These are phyloP conservation scores for Aureobasidium leucospermi DNA, from an alignment of 2,329 filamentous ascomycete species.

Conservation along the genomic window DNA sequence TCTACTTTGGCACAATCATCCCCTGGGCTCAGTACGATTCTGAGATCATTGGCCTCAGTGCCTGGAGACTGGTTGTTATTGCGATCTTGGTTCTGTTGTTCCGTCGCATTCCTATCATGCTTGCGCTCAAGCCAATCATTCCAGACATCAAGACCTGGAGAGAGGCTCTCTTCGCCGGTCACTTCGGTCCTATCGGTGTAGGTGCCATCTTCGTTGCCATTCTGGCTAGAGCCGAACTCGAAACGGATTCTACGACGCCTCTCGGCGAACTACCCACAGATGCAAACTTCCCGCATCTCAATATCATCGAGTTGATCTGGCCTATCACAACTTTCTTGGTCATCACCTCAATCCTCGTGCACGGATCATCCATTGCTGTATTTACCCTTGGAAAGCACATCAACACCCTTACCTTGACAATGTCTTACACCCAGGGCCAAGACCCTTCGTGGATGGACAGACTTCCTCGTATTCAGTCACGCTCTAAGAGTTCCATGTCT, in stretches of 20 bases:
- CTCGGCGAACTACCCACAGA: constrained; percentile 53
- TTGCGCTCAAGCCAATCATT: constrained; percentile 82
- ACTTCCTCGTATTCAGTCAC: constrained; percentile 72
- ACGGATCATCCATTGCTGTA: constrained; percentile 95
- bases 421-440: constrained; percentile 88
- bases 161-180: constrained; percentile 90
- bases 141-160: constrained; percentile 98
- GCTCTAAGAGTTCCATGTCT: constrained; percentile 74
- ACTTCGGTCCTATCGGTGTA: constrained; percentile 96
- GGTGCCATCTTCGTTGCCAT: constrained; percentile 95
- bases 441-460: constrained; percentile 95
- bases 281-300: constrained; percentile 51
- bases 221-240: constrained; percentile 83
- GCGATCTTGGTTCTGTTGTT: constrained; percentile 92
- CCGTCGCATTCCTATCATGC: constrained; percentile 91
- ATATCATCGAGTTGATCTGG: constrained; percentile 82
- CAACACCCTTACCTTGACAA: constrained; percentile 88
- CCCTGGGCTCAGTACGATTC: constrained; percentile 91
- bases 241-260: constrained; percentile 68
- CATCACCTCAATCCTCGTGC: constrained; percentile 86
- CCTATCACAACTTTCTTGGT: constrained; percentile 92
- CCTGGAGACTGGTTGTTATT: constrained; percentile 89
- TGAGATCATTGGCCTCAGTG: constrained; percentile 60
- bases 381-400: constrained; percentile 97
- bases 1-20: constrained; percentile 94